Conservation (phyloP, 1,284 basidiomycete genomes). For the Mycena sp. region DNA sequence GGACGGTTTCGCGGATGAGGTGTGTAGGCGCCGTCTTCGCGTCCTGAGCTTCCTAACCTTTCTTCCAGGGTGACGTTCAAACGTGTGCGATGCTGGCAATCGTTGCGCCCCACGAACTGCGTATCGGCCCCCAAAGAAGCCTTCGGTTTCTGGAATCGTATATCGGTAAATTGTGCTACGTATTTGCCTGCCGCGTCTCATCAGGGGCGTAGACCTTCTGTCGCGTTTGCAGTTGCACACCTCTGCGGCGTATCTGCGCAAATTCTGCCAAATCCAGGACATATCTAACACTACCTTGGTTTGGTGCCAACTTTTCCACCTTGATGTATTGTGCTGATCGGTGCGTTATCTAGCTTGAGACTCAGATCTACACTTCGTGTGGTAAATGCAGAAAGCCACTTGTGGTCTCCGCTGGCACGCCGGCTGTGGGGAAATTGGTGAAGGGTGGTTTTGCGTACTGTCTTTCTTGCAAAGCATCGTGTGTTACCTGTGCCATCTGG, state of each 20-base stretch:
- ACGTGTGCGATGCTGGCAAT: slow-evolving; percentile 77
- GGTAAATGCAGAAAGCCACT: slow-evolving; percentile 72
- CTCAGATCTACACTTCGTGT: slow-evolving; percentile 73
- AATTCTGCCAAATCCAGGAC: slow-evolving; percentile 60
- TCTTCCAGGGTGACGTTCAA: slow-evolving; percentile 73
- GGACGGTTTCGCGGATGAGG: slow-evolving; percentile 71
- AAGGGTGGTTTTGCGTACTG: slow-evolving; percentile 63
- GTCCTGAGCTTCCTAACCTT: not conserved
- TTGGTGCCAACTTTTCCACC: slow-evolving; percentile 29
- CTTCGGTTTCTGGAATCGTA: slow-evolving; percentile 73
- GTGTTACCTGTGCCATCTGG: slow-evolving; percentile 76
- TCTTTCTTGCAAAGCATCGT: slow-evolving; percentile 56
- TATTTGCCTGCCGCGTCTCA: not conserved
- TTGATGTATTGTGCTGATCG: not conserved
- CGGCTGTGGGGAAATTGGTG: slow-evolving; percentile 36
- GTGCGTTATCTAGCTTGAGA: slow-evolving; percentile 63
- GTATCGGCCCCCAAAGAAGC: slow-evolving; percentile 52
- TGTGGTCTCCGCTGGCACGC: slow-evolving; percentile 47
- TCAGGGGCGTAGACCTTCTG: slow-evolving; percentile 60
- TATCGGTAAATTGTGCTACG: slow-evolving; percentile 57
- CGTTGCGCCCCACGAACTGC: slow-evolving; percentile 65
- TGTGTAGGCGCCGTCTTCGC: not conserved
- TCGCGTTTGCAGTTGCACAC: slow-evolving; percentile 66
- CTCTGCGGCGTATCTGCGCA: slow-evolving; percentile 76
- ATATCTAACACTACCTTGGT: slow-evolving; percentile 63